Base-by-base conservation (phyloP, 148 eudicot genomes). In the Heliosperma pusillum region DNA sequence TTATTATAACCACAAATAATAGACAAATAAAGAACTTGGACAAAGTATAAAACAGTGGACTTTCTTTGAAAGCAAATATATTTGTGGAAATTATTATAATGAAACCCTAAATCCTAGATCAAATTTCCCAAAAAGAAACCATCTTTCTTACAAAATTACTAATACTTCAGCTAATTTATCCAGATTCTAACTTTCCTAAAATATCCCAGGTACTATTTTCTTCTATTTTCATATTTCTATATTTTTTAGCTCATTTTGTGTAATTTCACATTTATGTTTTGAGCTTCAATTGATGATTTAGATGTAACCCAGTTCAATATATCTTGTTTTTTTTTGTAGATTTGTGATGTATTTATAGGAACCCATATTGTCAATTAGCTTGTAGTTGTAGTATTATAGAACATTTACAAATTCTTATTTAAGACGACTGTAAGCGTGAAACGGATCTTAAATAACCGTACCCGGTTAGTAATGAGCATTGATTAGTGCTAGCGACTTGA, bases 101-200 rank as follows among this genome's bases (percentile, higher is more conserved):
- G 33, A 50, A 81, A 73, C 80, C 80, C 75, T 62, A 73, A 47
- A 22, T 81, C 71, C 50, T 24, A 74, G 59, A 80, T 75, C 82
- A 50, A 64, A 40, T 63, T 11, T 26, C 16, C 36, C 44, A 25
- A 45, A 40, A 45, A 73, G 21, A 73, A 6, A 26, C 50, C 8
- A 9, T 25, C 45, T 62, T 71, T 71, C 13, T 61, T 64, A 40
- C 17, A 66, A 20, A 78, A 72, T 74, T 33, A 52, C 15, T 52
- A 52, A 11, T 40, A 26, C 19, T 69, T 79, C 71, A 60, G 63
- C 74, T 67, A 40, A 61, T 47, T 59, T 66, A 29, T n/a, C 6
- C 15, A 70, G 10, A 72, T 44, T 42, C 29, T 66, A 22, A 29
- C 72, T 20, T 11, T 11, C 13, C 7, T 1, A 33, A 36, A 19